phyloP scores from a whole-genome alignment of 208 protist species.

The Leptomonas seymouri region DNA sequence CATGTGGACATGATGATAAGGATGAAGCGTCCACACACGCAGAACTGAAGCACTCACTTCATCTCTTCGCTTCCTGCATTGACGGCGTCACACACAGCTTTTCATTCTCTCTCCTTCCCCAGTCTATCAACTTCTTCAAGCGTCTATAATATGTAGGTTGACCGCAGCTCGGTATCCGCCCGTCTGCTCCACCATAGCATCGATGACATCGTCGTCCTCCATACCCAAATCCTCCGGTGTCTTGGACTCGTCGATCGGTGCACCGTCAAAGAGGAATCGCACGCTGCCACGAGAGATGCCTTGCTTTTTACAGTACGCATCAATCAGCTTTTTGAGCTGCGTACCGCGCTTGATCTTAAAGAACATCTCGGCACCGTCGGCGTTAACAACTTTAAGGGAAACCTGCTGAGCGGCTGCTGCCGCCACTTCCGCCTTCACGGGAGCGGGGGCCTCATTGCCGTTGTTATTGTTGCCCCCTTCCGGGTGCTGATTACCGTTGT shows the following conservation, averaged over 20 bases:
- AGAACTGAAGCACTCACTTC: too few species aligned
- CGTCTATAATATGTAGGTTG: background rate
- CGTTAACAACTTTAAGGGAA: conserved; percentile 92
- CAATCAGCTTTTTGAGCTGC: conserved; percentile 95
- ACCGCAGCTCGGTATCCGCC: conserved; percentile 37
- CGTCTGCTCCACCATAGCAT: conserved; percentile 95
- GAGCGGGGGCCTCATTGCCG: conserved; percentile 29
- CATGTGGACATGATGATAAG: too few species aligned
- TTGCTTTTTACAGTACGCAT: conserved; percentile 97
- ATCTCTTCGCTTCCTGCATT: too few species aligned
- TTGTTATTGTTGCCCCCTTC: conserved; percentile 43
- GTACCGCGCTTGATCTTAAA: conserved; percentile 97
- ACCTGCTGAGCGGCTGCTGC: conserved; percentile 60
- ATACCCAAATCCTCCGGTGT: conserved; percentile 95
- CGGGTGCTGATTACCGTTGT: conserved; percentile 19
- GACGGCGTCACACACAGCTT: too few species aligned
- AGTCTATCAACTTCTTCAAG: too few species aligned
- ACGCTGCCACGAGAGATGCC: conserved; percentile 87
- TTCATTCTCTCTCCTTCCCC: too few species aligned
- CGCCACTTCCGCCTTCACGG: conserved; percentile 60
- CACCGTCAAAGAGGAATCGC: conserved; percentile 97
- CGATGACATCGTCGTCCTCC: conserved; percentile 95
- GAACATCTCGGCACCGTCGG: conserved; percentile 95
- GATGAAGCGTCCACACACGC: too few species aligned
- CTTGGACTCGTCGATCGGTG: conserved; percentile 87